Percentiles rank a stretch among this genome's conserved stretches.
Conservation (phyloP, 441 rosid genomes). For the Gossypium gossypioides region DNA sequence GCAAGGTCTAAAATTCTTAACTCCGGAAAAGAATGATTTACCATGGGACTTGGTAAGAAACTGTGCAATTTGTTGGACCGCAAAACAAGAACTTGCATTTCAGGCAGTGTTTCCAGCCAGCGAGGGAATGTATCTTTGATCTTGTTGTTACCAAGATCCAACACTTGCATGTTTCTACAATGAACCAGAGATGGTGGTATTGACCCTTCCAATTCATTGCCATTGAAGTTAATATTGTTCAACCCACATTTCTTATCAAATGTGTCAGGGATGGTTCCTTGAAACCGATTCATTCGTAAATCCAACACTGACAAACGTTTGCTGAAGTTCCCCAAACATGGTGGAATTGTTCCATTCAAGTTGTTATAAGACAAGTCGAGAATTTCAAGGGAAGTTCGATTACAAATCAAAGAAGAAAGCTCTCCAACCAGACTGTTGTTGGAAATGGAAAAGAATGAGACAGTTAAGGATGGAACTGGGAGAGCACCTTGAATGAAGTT, state of each 20-base stretch:
- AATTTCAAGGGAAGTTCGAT: neutral
- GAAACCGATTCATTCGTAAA: conserved; percentile 7
- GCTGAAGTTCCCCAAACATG: conserved; percentile 11
- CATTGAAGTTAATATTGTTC: conserved; percentile 8
- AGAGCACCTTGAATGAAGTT: neutral
- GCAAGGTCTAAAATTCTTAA: conserved; percentile 7
- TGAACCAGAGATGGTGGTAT: conserved; percentile 12
- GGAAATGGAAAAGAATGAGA: conserved; percentile 20
- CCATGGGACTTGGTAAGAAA: neutral
- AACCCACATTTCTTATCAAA: neutral
- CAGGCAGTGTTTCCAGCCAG: neutral
- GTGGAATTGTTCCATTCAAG: conserved; percentile 9
- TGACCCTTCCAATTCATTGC: conserved; percentile 15
- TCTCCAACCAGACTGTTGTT: conserved; percentile 50
- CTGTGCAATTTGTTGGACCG: conserved; percentile 7
- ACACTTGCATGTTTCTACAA: conserved; percentile 8
- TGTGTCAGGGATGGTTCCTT: conserved; percentile 5
- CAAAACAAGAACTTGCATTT: conserved; percentile 8
- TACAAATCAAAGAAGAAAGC: conserved; percentile 30
- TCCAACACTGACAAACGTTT: conserved; percentile 3
- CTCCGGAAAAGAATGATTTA: neutral
- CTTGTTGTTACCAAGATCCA: conserved; percentile 16
- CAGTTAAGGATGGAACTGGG: neutral
- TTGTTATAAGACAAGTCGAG: neutral
- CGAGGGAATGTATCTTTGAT: neutral